phyloP scores from a whole-genome alignment of 2,329 filamentous ascomycete genomes.

The Berkeleyomyces rouxiae region DNA sequence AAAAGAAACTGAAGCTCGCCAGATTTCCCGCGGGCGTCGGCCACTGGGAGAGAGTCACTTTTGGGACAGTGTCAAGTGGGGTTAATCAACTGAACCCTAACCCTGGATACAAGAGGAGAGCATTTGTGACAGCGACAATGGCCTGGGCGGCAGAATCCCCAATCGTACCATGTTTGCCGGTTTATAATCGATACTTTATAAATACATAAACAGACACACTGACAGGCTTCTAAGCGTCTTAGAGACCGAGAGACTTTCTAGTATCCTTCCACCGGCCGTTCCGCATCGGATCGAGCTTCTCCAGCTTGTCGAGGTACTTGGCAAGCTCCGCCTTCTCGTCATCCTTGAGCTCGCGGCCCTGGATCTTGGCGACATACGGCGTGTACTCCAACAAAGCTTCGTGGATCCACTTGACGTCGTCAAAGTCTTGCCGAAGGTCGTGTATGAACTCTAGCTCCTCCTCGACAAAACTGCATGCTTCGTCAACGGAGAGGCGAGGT shows the following conservation, averaged over 20 bases:
- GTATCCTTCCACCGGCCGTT: slow-evolving; percentile 61
- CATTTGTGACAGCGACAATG: neutral
- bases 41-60: neutral
- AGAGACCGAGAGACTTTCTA: slow-evolving; percentile 26
- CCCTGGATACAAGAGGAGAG: neutral
- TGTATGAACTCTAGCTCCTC: slow-evolving; percentile 60
- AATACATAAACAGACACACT: neutral
- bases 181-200: neutral
- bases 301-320: slow-evolving; percentile 47
- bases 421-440: slow-evolving; percentile 44
- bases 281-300: slow-evolving; percentile 56
- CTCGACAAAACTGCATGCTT: slow-evolving; percentile 49
- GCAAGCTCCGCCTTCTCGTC: slow-evolving; percentile 31
- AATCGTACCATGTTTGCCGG: neutral
- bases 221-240: neutral
- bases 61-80: neutral
- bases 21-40: neutral
- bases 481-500: slow-evolving; percentile 40
- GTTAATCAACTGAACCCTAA: neutral
- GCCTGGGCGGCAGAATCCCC: neutral
- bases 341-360: slow-evolving; percentile 24
- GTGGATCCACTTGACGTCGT: slow-evolving; percentile 65
- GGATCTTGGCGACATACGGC: slow-evolving; percentile 37
- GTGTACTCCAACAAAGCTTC: slow-evolving; percentile 68
- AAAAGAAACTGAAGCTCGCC: neutral